These are phyloP conservation scores for Phytophthora megakarya DNA, from an alignment of 352 stramenopile species.

Conservation along the genomic window DNA sequence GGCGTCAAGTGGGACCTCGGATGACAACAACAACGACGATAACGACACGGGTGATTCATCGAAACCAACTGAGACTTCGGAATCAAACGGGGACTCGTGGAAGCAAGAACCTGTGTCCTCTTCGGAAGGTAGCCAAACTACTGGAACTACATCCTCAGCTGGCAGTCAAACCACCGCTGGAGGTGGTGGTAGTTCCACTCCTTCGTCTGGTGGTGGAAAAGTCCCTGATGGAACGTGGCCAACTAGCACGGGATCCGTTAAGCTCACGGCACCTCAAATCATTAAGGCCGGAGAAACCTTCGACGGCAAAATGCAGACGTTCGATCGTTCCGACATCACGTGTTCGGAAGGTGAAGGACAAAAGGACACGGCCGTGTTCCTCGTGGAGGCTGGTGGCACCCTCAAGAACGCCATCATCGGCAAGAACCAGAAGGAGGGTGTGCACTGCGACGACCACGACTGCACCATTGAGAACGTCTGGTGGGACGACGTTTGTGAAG, in stretches of 20 bases:
- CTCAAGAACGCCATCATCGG: conserved; percentile 32
- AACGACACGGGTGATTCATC: not conserved
- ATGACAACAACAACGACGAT: not conserved
- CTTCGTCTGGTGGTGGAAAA: conserved; percentile 18
- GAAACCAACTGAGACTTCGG: conserved; percentile 1
- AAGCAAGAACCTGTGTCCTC: conserved; percentile 7
- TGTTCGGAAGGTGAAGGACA: conserved; percentile 38
- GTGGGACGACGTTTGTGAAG: conserved; percentile 22
- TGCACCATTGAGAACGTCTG: conserved; percentile 24
- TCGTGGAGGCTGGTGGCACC: conserved; percentile 34
- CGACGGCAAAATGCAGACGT: conserved; percentile 51
- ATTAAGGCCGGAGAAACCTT: conserved; percentile 39
- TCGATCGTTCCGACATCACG: conserved; percentile 51
- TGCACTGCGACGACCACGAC: conserved; percentile 16
- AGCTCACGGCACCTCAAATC: conserved; percentile 25
- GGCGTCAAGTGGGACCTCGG: conserved; percentile 10
- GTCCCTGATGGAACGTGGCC: conserved; percentile 20
- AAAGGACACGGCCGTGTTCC: conserved; percentile 41
- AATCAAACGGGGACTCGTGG: not conserved
- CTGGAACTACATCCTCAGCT: not conserved
- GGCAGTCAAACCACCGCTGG: conserved; percentile 3
- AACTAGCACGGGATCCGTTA: conserved; percentile 8
- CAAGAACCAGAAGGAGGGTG: conserved; percentile 23
- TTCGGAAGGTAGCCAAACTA: conserved; percentile 3
- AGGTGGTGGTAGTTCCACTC: conserved; percentile 20